phyloP scores from a whole-genome alignment of 2,329 filamentous ascomycete genomes.

The Thermomyces lanuginosus region DNA sequence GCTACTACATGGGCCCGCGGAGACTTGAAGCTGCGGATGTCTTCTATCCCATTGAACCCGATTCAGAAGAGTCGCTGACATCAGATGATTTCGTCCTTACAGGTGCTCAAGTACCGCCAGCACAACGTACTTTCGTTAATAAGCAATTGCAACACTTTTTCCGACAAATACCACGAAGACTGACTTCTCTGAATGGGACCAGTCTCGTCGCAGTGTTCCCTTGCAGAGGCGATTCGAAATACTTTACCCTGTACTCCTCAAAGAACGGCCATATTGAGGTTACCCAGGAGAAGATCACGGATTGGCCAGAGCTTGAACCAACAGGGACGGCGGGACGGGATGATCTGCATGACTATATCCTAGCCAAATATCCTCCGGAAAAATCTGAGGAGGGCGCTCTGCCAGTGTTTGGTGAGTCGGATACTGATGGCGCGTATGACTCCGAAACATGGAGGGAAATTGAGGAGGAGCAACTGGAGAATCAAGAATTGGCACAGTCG shows the following conservation, averaged over 20 bases:
- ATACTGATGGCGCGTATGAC: conserved; percentile 38
- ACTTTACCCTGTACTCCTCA: conserved; percentile 17
- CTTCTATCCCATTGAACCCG: conserved; percentile 24
- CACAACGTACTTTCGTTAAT: conserved; percentile 18
- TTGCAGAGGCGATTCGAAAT: conserved; percentile 11
- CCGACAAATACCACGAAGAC: conserved; percentile 11
- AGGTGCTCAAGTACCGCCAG: too few relatives aligned
- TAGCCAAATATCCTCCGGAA: conserved; percentile 29
- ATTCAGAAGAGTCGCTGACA: conserved; percentile 12
- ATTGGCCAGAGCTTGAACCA: too few relatives aligned
- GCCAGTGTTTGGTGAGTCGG: conserved; percentile 41
- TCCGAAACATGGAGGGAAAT: conserved; percentile 46
- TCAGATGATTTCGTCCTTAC: conserved; percentile 12
- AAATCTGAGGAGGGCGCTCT: conserved; percentile 29
- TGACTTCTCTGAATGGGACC: conserved; percentile 9
- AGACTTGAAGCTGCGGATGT: conserved; percentile 24
- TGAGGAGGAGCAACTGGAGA: conserved; percentile 32
- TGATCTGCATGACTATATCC: conserved; percentile 17
- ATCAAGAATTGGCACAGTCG: background rate
- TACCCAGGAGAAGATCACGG: conserved; percentile 13
- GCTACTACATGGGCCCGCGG: conserved; percentile 25
- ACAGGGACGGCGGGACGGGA: too few relatives aligned
- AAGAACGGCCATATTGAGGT: conserved; percentile 11
- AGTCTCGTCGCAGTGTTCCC: conserved; percentile 15
- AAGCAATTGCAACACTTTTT: conserved; percentile 14